Evolutionary conservation across 2,329 filamentous ascomycete genomes (phyloP), one percentile per base, ranked within the genome.

Genomic region (Botrytis squamosa): DNA sequence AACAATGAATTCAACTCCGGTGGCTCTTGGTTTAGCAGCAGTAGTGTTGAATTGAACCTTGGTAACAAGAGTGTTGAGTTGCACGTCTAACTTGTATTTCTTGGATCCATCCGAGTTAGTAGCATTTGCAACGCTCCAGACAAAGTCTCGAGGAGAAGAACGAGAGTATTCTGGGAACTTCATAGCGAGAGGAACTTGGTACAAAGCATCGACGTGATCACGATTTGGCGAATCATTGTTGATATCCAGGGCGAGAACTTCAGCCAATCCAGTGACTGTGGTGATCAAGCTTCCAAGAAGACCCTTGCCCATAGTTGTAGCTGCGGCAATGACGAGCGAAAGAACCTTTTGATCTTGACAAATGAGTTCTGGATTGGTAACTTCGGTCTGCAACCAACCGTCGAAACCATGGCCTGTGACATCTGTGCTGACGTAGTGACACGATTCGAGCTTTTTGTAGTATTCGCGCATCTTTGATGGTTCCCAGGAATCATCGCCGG

Each of bases 371-470:
- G 44, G 75, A 20, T 63, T 67, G 36, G 76, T 76, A 8, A 74
- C 52, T 29, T 38, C 73, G 16, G 75, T 76, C 22, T 75, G 74
- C 18, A 86, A 79, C 79, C 81, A 79, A 20, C 79, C 79, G 59
- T 75, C 72, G 25, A 75, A 79, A 8, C 78, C 78, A 72, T 79
- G 78, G 5, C 78, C 76, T 18, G 64, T 62, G 33, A 82, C 81
- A 12, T 80, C 81, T 20, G 78, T 78, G 0, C 83, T 79, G 0
- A 85, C 77, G 70, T 85, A 85, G 70, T 83, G 81, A 76, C 84
- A 84, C 42, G 82, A 81, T 77, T 87, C 85, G 7, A 86, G 75
- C 40, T 81, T 80, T 70, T 80, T 73, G 62, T 86, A 85, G 74
- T 85, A 82, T 7, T 80, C 73, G 8, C 82, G 80, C 84, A 86